Evolutionary conservation across 2,329 filamentous ascomycete genomes (phyloP).

Genomic region (Diaporthe sp.): DNA sequence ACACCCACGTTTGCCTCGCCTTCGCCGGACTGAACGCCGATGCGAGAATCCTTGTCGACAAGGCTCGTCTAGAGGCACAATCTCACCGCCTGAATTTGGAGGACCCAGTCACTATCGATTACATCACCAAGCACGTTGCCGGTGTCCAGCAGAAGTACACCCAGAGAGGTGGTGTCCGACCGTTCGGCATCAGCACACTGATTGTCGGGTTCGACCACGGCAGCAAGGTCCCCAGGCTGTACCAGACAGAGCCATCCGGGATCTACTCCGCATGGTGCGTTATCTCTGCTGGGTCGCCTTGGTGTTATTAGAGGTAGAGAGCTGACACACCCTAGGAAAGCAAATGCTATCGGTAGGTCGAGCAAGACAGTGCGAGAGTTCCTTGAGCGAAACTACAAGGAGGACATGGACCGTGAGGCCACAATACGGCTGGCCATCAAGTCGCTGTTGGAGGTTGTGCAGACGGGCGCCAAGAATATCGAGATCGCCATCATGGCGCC

Average conservation of each 20-base stretch:
- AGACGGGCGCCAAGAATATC: constrained; percentile 99
- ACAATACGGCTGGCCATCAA: constrained; percentile 98
- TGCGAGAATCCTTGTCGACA: constrained; percentile 97
- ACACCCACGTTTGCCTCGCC: constrained; percentile 95
- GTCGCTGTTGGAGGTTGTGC: constrained; percentile 96
- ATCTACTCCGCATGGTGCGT: constrained; percentile 98
- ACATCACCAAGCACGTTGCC: constrained; percentile 99
- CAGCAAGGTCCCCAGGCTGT: constrained; percentile 88
- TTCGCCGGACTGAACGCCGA: constrained; percentile 98
- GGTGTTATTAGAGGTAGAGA: not conserved
- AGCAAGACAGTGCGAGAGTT: constrained; percentile 99
- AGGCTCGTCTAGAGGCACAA: constrained; percentile 96
- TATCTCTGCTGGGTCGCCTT: constrained; percentile 39
- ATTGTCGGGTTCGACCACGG: constrained; percentile 98
- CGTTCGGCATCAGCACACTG: constrained; percentile 98
- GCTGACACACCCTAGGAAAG: constrained; percentile 78
- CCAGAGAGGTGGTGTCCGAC: constrained; percentile 96
- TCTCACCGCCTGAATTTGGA: constrained; percentile 97
- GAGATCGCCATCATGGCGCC: constrained; percentile 99
- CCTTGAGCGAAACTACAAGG: constrained; percentile 98
- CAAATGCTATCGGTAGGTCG: constrained; percentile 97
- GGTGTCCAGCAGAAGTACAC: constrained; percentile 99
- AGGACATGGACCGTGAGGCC: constrained; percentile 95
- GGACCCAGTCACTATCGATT: constrained; percentile 97
- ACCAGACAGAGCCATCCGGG: constrained; percentile 98